These are phyloP conservation scores for Brachypodium distachyon DNA, from an alignment of 202 grass and related monocot species.

Conservation along the genomic window DNA sequence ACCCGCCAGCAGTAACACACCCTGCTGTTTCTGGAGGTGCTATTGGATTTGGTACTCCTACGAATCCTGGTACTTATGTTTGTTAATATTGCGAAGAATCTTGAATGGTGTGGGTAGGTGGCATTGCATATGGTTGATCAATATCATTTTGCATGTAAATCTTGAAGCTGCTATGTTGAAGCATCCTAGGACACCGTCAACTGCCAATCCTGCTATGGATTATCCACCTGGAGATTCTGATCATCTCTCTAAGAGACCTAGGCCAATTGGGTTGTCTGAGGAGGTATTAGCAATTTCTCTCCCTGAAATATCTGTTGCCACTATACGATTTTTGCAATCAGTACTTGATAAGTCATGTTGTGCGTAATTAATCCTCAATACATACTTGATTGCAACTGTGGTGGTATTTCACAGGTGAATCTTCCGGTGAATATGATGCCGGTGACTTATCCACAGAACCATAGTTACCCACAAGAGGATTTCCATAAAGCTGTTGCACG, in stretches of 20 bases:
- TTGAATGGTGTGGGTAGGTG: neutral
- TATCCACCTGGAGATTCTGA: conserved; percentile 87
- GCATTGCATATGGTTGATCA: neutral
- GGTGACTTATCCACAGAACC: conserved; percentile 59
- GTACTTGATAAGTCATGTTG: neutral
- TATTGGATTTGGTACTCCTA: conserved; percentile 82
- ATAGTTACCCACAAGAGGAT: conserved; percentile 78
- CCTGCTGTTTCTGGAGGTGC: conserved; percentile 74
- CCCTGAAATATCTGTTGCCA: conserved; percentile 1
- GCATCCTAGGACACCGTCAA: conserved; percentile 72
- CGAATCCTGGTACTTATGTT: conserved; percentile 72
- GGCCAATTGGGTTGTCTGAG: conserved; percentile 79
- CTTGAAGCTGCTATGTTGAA: conserved; percentile 70
- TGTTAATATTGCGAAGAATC: conserved; percentile 19
- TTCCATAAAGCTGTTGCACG: conserved; percentile 80
- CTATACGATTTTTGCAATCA: neutral
- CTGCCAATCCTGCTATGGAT: conserved; percentile 56
- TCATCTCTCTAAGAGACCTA: conserved; percentile 66
- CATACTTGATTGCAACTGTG: conserved; percentile 16
- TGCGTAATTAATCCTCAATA: neutral
- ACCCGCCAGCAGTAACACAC: conserved; percentile 73
- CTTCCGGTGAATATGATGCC: conserved; percentile 68
- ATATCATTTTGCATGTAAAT: conserved; percentile 15
- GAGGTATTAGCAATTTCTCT: conserved; percentile 49
- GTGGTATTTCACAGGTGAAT: conserved; percentile 55